Evolutionary conservation across 345 rosid species (phyloP).

Genomic region (Gossypium thurberi): DNA sequence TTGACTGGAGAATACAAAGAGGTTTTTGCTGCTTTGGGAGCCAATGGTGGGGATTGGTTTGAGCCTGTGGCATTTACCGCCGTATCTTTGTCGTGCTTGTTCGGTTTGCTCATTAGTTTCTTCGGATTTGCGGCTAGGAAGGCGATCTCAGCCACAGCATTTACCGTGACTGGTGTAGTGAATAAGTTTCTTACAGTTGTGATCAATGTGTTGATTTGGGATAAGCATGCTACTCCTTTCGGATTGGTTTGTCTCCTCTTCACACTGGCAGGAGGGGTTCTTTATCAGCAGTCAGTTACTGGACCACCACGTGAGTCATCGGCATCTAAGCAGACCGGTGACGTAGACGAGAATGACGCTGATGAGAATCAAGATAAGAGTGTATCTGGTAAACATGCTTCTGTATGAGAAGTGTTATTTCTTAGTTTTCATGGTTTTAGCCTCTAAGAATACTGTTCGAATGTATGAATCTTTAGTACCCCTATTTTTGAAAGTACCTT

Average conservation of each 20-base stretch:
- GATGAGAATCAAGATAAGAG: slow-evolving; percentile 38
- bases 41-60: slow-evolving; percentile 50
- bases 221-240: slow-evolving; percentile 85
- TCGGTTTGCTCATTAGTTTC: slow-evolving; percentile 90
- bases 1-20: slow-evolving; percentile 72
- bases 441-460: neutral
- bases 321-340: slow-evolving; percentile 27
- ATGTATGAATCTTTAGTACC: neutral
- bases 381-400: slow-evolving; percentile 33
- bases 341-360: slow-evolving; percentile 27
- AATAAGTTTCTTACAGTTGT: slow-evolving; percentile 93
- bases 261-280: slow-evolving; percentile 81
- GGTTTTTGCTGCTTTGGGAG: slow-evolving; percentile 52
- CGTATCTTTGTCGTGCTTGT: slow-evolving; percentile 74
- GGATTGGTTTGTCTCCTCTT: slow-evolving; percentile 85
- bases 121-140: slow-evolving; percentile 92
- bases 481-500: neutral
- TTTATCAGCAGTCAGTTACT: slow-evolving; percentile 93
- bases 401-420: slow-evolving; percentile 30
- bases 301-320: slow-evolving; percentile 33
- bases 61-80: slow-evolving; percentile 55
- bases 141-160: slow-evolving; percentile 92
- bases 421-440: neutral
- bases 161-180: slow-evolving; percentile 96
- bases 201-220: slow-evolving; percentile 94